phyloP scores from a whole-genome alignment of 2,329 filamentous ascomycete species.

The Emmonsia crescens region DNA sequence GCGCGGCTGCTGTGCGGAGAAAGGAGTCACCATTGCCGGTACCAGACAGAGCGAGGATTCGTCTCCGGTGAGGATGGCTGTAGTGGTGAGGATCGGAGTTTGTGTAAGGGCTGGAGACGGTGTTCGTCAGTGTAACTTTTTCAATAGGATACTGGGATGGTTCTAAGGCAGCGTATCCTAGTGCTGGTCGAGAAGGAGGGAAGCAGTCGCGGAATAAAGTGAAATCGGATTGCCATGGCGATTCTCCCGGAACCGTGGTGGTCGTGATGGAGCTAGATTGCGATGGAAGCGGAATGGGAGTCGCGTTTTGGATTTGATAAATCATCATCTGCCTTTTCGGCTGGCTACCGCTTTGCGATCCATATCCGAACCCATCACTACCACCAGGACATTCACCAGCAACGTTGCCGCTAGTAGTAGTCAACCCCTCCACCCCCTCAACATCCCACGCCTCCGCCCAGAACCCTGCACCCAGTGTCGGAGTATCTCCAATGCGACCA shows the following conservation, averaged over 20 bases:
- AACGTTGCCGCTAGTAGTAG: neutral
- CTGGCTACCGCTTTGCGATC: neutral
- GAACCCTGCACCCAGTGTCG: slow-evolving; percentile 71
- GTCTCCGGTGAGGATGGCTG: slow-evolving; percentile 7
- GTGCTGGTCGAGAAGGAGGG: neutral
- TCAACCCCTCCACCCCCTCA: slow-evolving; percentile 14
- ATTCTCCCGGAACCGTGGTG: neutral
- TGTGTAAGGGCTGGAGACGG: neutral
- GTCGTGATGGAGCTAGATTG: neutral
- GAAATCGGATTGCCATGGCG: neutral
- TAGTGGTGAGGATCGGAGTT: neutral
- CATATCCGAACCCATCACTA: neutral
- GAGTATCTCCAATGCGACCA: slow-evolving; percentile 77
- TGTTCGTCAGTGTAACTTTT: neutral
- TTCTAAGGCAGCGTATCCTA: slow-evolving; percentile 9
- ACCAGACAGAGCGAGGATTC: slow-evolving; percentile 54
- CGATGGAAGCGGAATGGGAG: neutral
- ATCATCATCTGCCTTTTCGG: neutral
- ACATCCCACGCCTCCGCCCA: slow-evolving; percentile 79
- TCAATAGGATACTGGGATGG: neutral
- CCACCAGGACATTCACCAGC: neutral
- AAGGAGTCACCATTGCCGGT: slow-evolving; percentile 89
- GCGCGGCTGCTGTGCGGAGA: slow-evolving; percentile 57
- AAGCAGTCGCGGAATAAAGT: neutral
- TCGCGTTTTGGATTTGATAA: neutral